These are phyloP conservation scores for Fusarium floridanum DNA, from an alignment of 2,329 filamentous ascomycete genomes.

Conservation along the genomic window DNA sequence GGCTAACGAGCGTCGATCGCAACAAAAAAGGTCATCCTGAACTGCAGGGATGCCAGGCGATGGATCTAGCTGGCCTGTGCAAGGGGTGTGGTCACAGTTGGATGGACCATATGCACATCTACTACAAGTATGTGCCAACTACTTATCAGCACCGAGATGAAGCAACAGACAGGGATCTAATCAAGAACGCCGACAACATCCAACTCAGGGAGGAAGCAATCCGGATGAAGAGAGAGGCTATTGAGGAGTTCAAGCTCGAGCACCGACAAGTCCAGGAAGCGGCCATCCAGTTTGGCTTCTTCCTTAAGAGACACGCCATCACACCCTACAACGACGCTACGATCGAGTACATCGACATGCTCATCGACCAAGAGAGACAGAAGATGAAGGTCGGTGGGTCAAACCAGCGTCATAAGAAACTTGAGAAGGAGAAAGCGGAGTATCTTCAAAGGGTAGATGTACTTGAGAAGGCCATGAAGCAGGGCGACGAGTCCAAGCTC, in stretches of 20 bases:
- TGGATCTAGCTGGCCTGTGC: not conserved
- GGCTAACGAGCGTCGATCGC: not conserved
- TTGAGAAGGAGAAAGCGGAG: constrained; percentile 11
- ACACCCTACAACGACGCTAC: constrained; percentile 22
- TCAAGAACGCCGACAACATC: not conserved
- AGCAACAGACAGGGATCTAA: constrained; percentile 1
- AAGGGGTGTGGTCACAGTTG: not conserved
- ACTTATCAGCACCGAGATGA: constrained; percentile 5
- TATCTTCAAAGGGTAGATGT: constrained; percentile 14
- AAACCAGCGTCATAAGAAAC: not conserved
- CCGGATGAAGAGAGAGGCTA: constrained; percentile 5
- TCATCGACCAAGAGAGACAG: constrained; percentile 8
- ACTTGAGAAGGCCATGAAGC: constrained; percentile 15
- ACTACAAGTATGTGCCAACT: constrained; percentile 7
- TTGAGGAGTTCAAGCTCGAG: constrained; percentile 13
- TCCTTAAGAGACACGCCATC: constrained; percentile 13
- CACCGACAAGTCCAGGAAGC: constrained; percentile 18
- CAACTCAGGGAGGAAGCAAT: constrained; percentile 9
- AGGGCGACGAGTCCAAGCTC: not conserved
- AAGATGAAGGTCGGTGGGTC: constrained; percentile 14
- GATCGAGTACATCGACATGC: constrained; percentile 17
- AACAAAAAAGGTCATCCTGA: constrained; percentile 3
- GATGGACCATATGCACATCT: constrained; percentile 29
- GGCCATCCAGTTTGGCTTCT: constrained; percentile 21
- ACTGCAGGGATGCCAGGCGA: not conserved